Base-by-base conservation (phyloP, 176 grass and related monocot species). In the Rhynchospora tenuis region DNA sequence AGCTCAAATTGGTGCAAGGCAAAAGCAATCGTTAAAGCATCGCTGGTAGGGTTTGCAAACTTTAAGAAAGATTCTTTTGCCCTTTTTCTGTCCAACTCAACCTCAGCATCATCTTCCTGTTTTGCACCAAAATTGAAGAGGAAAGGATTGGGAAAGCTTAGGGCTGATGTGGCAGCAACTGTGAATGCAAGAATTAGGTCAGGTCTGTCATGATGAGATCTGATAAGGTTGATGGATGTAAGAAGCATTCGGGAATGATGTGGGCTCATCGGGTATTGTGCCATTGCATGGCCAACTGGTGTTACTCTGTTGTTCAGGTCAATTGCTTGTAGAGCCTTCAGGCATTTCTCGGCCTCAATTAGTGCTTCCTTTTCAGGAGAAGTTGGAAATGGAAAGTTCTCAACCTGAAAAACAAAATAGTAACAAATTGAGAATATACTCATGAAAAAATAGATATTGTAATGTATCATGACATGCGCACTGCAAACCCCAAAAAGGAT, bases 371-470 rank as follows among this genome's bases (percentile, higher is more conserved):
- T 73, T 51, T 93, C 76, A 55, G 96, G 96, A 72, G 91, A 88
- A 7, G 85, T 92, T 80, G 96, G 93, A 86, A 99, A 99, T 83
- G 96, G 96, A 79, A 99, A 99, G 85, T 99, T 99, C 73, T 12
- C 86, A 80, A 95, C 93, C 96, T 99, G 85, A 29, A 90, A 88
- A 45, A 52, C 15, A 55, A 55, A 75, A 77, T 14, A 56, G 24
- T 55, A 56, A 12, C 29, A 52, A 55, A 50, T 77, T 77, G 13
- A 51, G 48, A 75, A 75, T 52, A 28, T 75, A 74, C 71, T 74
- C 20, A 4, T 54, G 22, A 54, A 75, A 54, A 54, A 61, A 3
- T 11, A 22, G 20, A 75, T 16, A 27, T 73, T 26, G 52, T 24
- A 13, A 16, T 8, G 47, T 27, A 75, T 54, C 20, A 17, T 71